These are phyloP conservation scores for Trifolium dubium DNA, from an alignment of 306 rosid species.

Conservation along the genomic window DNA sequence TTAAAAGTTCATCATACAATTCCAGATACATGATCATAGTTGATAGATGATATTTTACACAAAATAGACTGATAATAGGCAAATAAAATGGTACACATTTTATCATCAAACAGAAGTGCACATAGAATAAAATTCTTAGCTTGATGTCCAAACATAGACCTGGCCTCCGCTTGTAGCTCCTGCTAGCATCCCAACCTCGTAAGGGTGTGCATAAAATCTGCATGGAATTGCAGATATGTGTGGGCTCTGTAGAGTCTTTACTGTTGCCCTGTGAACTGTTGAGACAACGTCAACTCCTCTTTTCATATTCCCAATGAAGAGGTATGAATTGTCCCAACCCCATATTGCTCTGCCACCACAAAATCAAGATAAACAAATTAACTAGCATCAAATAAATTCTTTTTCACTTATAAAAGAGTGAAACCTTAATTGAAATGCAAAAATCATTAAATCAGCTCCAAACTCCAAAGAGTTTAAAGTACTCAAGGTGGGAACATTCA, in stretches of 20 bases:
- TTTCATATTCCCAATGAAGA: constrained; percentile 81
- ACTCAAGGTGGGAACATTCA: background rate
- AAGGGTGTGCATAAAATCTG: constrained; percentile 68
- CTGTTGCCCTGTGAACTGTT: constrained; percentile 45
- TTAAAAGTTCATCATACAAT: background rate
- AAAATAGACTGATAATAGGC: background rate
- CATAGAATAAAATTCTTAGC: constrained; percentile 29
- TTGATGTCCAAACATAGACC: constrained; percentile 52
- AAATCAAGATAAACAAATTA: constrained; percentile 28
- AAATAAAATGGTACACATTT: constrained; percentile 6
- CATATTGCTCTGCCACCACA: constrained; percentile 78
- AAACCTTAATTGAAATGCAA: constrained; percentile 26
- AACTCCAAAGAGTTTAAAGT: background rate
- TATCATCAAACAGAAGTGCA: background rate
- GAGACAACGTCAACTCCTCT: constrained; percentile 82
- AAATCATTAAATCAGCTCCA: constrained; percentile 9
- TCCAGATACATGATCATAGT: background rate
- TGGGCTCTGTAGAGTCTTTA: constrained; percentile 65
- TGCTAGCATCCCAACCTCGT: constrained; percentile 55
- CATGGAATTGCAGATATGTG: constrained; percentile 82
- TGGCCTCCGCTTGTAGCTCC: constrained; percentile 63
- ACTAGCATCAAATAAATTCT: background rate
- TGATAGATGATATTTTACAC: background rate
- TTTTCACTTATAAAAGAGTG: background rate
- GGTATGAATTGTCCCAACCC: constrained; percentile 86